Evolutionary conservation across 768 basidiomycete genomes (phyloP).

Genomic region (Zangia roseola): DNA sequence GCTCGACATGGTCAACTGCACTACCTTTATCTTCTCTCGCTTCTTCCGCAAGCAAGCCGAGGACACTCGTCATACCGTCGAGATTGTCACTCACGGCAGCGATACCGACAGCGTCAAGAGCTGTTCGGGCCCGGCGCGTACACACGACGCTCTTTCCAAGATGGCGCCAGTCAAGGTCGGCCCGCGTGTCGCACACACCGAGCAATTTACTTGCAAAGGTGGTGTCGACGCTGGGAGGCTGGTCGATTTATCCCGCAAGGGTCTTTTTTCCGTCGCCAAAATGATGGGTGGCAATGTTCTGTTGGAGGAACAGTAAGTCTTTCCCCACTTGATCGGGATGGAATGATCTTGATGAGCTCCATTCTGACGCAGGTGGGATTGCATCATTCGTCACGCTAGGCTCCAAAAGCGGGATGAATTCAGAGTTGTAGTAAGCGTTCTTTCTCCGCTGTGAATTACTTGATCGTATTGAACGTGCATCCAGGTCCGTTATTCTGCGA

Average conservation of each 20-base stretch:
- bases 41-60: slow-evolving; percentile 22
- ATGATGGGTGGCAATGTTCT: slow-evolving; percentile 38
- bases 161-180: slow-evolving; percentile 28
- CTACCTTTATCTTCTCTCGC: slow-evolving; percentile 21
- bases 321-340: slow-evolving; percentile 16
- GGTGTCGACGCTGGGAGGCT: slow-evolving; percentile 36
- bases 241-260: slow-evolving; percentile 33
- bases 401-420: slow-evolving; percentile 31
- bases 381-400: slow-evolving; percentile 32
- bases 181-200: slow-evolving; percentile 36
- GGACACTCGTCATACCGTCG: slow-evolving; percentile 19
- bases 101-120: slow-evolving; percentile 31
- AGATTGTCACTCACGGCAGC: slow-evolving; percentile 17
- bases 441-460: slow-evolving; percentile 7
- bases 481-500: slow-evolving; percentile 36
- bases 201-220: slow-evolving; percentile 35
- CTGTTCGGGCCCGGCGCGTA: slow-evolving; percentile 34
- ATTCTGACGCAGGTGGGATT: slow-evolving; percentile 34
- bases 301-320: slow-evolving; percentile 35
- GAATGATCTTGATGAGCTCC: slow-evolving; percentile 12
- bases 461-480: slow-evolving; percentile 11
- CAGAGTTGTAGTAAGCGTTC: slow-evolving; percentile 33
- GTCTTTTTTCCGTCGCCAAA: slow-evolving; percentile 32
- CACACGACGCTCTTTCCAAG: slow-evolving; percentile 24
- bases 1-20: slow-evolving; percentile 28